phyloP scores from a whole-genome alignment of 1,139 yeast genomes.

The Scheffersomyces cryptocercus region DNA sequence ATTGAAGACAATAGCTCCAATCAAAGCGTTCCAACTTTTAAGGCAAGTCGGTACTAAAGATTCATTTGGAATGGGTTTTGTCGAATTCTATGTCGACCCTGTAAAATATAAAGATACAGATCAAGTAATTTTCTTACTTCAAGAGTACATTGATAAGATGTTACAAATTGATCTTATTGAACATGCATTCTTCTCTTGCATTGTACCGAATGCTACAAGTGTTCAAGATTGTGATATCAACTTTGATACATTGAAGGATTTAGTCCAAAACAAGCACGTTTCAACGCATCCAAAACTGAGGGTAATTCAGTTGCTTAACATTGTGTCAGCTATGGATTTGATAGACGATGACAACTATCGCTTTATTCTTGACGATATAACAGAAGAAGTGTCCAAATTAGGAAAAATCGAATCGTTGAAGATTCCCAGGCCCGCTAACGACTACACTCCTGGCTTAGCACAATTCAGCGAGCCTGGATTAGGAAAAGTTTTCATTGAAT shows the following conservation, averaged over 20 bases:
- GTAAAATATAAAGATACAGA: conserved; percentile 7
- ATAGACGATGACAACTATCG: conserved; percentile 50
- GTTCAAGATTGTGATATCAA: conserved; percentile 40
- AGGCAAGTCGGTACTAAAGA: conserved; percentile 40
- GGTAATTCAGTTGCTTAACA: conserved; percentile 67
- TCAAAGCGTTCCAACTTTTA: conserved; percentile 32
- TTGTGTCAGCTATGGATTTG: conserved; percentile 65
- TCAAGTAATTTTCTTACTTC: conserved; percentile 14
- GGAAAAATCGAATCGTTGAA: conserved; percentile 57
- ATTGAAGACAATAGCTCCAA: conserved; percentile 22
- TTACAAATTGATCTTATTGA: conserved; percentile 18
- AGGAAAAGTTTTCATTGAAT: conserved; percentile 74
- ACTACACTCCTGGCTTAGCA: conserved; percentile 43
- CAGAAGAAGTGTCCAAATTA: conserved; percentile 48
- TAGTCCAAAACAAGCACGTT: conserved; percentile 38
- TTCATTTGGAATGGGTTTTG: conserved; percentile 42
- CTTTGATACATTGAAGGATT: conserved; percentile 28
- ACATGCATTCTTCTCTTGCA: conserved; percentile 36
- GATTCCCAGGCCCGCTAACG: conserved; percentile 68
- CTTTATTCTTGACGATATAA: conserved; percentile 55
- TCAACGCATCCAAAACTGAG: conserved; percentile 45
- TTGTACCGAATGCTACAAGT: conserved; percentile 28
- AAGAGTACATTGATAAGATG: conserved; percentile 16
- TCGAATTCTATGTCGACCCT: conserved; percentile 30
- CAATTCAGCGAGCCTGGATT: conserved; percentile 57